Base-by-base conservation (phyloP, 192 early-diverging fungal genomes). In the Podila horticola region DNA sequence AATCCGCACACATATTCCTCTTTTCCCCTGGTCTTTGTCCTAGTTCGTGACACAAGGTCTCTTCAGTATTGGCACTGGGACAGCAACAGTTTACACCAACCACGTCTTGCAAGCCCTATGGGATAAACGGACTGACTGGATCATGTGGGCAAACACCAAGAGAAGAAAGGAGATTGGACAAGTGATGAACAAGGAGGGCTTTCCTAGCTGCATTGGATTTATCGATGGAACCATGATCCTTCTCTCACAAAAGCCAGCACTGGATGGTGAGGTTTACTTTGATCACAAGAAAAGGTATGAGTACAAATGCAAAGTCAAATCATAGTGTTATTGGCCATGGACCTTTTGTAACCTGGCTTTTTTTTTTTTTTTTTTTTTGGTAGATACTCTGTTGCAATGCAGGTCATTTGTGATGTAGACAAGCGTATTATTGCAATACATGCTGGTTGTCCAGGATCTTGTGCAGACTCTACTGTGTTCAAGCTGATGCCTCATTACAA, bases 401-500 rank as follows among this genome's bases (percentile, higher is more conserved):
- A 74, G 49, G 59, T 74, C 6, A 30, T 67, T 20, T 74, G 72
- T 55, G 72, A 74, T 52, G 64, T 67, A 5, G 72, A 74, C 49
- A 67, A 51, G 45, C 64, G 65, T 9, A 74, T 74, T 34, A 74
- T 67, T 62, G 38, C 24, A 17, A 22, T 62, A 3, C 45, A 67
- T 52, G 20, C 52, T 3, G 72, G 58, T 5, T 52, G 24, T 49
- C 64, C 72, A 19, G 64, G 72, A 34, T 74, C 65, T 8, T 74
- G 72, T 11, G 58, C 36, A 0, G 64, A 61, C 62, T 74, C 59
- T 3, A 52, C 38, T 1, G 65, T 66, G 15, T 74, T 30, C 33
- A 60, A 52, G 50, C 48, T 11, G 20, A 67, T 67, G 72, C n/a
- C 17, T 22, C 58, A 9, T 0, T 74, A 62, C 41, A 59, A 67